Percentiles rank a stretch among this genome's conserved stretches.
phyloP scores from a whole-genome alignment of 495 filamentous ascomycete genomes.

The Hyphodiscus hymeniophilus region DNA sequence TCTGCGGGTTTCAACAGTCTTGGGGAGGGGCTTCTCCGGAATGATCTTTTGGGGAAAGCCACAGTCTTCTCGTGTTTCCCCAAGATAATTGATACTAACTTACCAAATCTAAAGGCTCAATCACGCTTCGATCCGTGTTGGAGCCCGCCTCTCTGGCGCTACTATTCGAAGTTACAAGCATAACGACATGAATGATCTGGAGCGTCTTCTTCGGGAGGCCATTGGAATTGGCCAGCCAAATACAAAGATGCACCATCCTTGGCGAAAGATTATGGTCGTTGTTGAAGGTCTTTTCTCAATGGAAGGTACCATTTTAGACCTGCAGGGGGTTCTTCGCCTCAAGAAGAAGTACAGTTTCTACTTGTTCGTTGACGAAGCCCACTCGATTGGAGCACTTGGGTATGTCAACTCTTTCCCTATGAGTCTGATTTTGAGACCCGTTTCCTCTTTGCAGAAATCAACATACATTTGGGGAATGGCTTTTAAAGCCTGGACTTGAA shows the following conservation, averaged over 20 bases:
- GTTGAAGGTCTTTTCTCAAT: conserved; percentile 96
- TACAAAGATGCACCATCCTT: conserved; percentile 75
- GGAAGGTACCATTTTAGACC: conserved; percentile 95
- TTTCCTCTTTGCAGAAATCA: no score
- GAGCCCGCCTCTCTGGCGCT: conserved; percentile 82
- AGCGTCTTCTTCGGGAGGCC: conserved; percentile 72
- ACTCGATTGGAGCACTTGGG: conserved; percentile 91
- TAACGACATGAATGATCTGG: conserved; percentile 83
- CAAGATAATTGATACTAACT: no score
- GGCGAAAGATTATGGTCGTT: conserved; percentile 94
- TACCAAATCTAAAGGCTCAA: no score
- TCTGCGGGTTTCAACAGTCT: no score
- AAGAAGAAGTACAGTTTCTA: conserved; percentile 93
- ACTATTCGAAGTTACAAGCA: conserved; percentile 93
- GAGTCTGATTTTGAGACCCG: no score
- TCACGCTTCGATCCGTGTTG: conserved; percentile 91
- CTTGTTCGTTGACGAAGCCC: conserved; percentile 90
- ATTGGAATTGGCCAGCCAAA: conserved; percentile 92
- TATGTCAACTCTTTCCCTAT: neutral
- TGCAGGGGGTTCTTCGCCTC: conserved; percentile 72
- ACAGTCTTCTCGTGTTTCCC: no score
- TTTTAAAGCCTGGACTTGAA: no score
- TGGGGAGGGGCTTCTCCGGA: no score
- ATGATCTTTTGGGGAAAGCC: no score
- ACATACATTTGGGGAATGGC: no score